A percentile compares a stretch with the other conserved stretches of the same genome.
phyloP scores from a whole-genome alignment of 2,329 filamentous ascomycete genomes.

The Exophiala alcalophila region DNA sequence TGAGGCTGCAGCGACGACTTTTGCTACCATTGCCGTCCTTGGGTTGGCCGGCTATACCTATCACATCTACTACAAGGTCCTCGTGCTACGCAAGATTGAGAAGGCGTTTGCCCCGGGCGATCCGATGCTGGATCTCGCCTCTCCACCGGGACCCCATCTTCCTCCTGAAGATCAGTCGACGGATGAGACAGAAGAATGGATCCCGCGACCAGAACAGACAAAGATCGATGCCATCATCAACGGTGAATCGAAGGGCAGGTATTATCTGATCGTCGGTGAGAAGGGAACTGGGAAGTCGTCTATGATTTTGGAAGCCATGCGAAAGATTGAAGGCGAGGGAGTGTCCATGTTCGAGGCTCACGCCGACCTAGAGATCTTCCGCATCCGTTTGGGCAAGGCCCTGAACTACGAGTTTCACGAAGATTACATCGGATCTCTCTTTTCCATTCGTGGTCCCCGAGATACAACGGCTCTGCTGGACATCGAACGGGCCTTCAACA shows the following conservation, averaged over 20 bases:
- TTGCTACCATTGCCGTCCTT: slow-evolving; percentile 70
- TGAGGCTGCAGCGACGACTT: slow-evolving; percentile 71
- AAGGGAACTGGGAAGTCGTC: slow-evolving; percentile 96
- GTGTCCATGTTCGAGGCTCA: slow-evolving; percentile 96
- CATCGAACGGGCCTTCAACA: slow-evolving; percentile 95
- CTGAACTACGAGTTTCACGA: slow-evolving; percentile 96
- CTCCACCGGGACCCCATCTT: slow-evolving; percentile 17
- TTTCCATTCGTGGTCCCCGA: slow-evolving; percentile 86
- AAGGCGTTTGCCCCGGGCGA: slow-evolving; percentile 90
- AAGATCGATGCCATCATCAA: slow-evolving; percentile 78
- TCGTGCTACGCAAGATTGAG: slow-evolving; percentile 89
- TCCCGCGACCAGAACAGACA: slow-evolving; percentile 75
- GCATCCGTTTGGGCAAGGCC: slow-evolving; percentile 85
- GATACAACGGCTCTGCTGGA: slow-evolving; percentile 90
- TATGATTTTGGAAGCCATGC: slow-evolving; percentile 95
- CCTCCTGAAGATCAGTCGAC: slow-evolving; percentile 23
- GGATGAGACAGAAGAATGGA: slow-evolving; percentile 55
- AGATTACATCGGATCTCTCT: slow-evolving; percentile 87
- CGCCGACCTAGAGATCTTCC: slow-evolving; percentile 90
- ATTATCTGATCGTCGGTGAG: slow-evolving; percentile 87
- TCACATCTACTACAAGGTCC: slow-evolving; percentile 80
- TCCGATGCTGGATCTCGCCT: slow-evolving; percentile 78
- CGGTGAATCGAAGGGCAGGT: slow-evolving; percentile 73
- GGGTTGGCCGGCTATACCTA: slow-evolving; percentile 73
- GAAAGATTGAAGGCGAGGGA: slow-evolving; percentile 81